Conservation (phyloP, 73 alveolate genomes). For the Vitrella brassicaformis region DNA sequence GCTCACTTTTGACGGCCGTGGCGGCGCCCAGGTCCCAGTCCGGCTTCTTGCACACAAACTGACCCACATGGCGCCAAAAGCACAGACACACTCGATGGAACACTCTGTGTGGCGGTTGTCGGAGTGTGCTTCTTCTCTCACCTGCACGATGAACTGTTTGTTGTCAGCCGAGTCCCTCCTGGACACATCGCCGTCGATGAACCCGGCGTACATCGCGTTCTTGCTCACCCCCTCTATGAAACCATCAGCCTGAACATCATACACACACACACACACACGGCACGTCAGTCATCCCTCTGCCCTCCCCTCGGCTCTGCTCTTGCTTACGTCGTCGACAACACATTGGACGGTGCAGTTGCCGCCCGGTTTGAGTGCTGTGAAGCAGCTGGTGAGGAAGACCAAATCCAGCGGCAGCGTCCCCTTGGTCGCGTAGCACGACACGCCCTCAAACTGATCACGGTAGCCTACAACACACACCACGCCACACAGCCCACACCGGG, state of each 20-base stretch:
- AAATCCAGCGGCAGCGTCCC: neutral
- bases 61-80: no score
- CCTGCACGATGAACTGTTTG: neutral
- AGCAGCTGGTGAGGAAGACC: neutral
- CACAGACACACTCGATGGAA: no score
- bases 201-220: neutral
- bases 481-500: no score
- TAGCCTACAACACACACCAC: no score
- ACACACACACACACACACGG: no score
- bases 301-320: no score
- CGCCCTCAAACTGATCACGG: neutral
- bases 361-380: neutral
- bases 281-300: no score
- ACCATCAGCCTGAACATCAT: no score
- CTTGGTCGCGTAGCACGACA: neutral
- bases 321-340: no score
- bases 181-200: neutral
- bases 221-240: neutral
- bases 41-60: no score
- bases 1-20: neutral
- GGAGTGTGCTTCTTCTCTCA: no score
- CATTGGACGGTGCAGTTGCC: neutral
- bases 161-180: neutral
- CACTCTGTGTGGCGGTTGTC: no score
- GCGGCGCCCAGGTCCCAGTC: neutral